Evolutionary conservation across 75 land plant genomes (phyloP), one percentile per base, ranked within the genome.

Genomic region (Cupressus sempervirens): DNA sequence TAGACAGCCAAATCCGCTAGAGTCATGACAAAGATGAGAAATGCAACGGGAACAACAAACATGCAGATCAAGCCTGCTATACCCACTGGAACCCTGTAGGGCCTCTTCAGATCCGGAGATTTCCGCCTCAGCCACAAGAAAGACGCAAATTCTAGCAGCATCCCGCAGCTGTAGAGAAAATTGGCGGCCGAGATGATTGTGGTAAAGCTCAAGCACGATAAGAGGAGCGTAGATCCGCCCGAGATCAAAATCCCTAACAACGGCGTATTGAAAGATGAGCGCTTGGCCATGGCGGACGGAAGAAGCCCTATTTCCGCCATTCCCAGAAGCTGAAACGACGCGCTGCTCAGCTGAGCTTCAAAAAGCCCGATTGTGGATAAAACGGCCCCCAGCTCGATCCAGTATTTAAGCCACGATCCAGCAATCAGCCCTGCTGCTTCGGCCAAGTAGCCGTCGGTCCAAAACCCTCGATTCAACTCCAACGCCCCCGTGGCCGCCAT

Each of bases 191-290:
- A 83, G 32, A 94, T 86, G 75, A 94, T 94, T 86, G 91, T 87
- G 16, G 86, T 65, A 85, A 96, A 96, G 84, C 87, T 85, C 88
- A 95, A 62, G 84, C 83, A 96, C 40, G 98, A 93, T 23, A 93
- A 76, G 14, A 86, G 88, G 4, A 96, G 54, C 0, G 94, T 88
- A 0, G 94, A 90, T 38, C 85, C 40, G 16, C 92, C 92, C 1
- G 94, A 94, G 45, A 85, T 35, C 53, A 91, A 41, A n/a, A 95
- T 93, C 10, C 93, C 98, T 62, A 91, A 67, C 84, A 90, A 87
- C 14, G 98, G 98, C 5, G 98, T 96, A n/a, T 89, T 86, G 82
- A 93, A 89, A 87, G 86, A 86, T 29, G 98, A 91, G 3, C 98
- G 72, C 20, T 58, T 23, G 0, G 87, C 88, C 67, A 95, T 91